Percentiles rank a stretch among this genome's conserved stretches.
Conservation (phyloP, 2,329 filamentous ascomycete species). For the Emmonsiellopsis sp. region DNA sequence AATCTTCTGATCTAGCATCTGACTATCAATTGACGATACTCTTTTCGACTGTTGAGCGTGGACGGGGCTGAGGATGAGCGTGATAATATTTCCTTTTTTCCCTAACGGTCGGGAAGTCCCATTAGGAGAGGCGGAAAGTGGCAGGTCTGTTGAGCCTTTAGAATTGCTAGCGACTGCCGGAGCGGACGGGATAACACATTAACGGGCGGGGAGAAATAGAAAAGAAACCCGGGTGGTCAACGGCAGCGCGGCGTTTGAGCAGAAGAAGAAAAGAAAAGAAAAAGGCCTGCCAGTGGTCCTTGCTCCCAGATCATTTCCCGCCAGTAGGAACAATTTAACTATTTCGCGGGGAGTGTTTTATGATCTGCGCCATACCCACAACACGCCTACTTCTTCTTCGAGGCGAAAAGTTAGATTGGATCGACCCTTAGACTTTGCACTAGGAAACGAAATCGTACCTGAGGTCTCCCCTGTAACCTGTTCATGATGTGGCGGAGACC, state of each 20-base stretch:
- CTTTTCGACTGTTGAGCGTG: too few species aligned
- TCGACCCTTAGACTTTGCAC: background rate
- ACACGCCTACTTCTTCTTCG: background rate
- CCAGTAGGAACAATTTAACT: too few species aligned
- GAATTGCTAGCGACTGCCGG: background rate
- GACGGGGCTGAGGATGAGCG: too few species aligned
- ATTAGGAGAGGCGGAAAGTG: background rate
- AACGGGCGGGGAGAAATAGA: background rate
- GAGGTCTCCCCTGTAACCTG: background rate
- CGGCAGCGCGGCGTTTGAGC: background rate
- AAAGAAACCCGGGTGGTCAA: background rate
- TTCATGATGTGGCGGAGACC: background rate
- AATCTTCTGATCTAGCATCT: too few species aligned
- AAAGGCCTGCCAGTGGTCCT: too few species aligned
- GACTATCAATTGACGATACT: too few species aligned
- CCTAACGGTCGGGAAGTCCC: background rate
- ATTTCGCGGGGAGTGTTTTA: background rate
- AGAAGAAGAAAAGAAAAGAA: background rate
- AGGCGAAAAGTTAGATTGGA: background rate
- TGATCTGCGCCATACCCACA: background rate
- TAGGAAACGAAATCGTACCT: background rate
- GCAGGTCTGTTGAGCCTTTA: background rate
- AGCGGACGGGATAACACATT: background rate
- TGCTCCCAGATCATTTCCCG: too few species aligned
- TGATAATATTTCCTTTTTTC: too few species aligned